These are phyloP conservation scores for Hura crepitans DNA, from an alignment of 441 rosid genomes.

Conservation along the genomic window DNA sequence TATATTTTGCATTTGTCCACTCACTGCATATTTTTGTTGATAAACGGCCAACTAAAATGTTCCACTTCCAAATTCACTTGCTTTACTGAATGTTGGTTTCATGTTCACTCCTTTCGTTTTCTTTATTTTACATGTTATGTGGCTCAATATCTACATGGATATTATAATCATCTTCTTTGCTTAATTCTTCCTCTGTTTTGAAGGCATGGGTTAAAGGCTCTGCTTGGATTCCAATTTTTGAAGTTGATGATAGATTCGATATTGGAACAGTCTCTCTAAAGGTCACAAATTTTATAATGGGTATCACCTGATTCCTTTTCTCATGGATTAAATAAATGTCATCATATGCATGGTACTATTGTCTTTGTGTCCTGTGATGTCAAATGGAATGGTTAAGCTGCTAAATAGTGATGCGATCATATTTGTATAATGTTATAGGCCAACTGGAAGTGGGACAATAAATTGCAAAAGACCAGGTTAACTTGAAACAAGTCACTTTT, in stretches of 20 bases:
- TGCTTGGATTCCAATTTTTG: conserved; percentile 78
- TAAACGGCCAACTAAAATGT: not conserved
- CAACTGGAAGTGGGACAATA: not conserved
- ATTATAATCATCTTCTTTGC: conserved; percentile 6
- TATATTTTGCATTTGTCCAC: not conserved
- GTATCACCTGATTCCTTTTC: conserved; percentile 35
- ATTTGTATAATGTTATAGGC: not conserved
- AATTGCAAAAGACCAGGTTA: conserved; percentile 1
- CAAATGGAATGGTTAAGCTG: conserved; percentile 7
- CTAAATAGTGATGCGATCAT: not conserved
- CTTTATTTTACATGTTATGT: conserved; percentile 1
- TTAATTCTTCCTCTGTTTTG: conserved; percentile 20
- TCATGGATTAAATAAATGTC: not conserved
- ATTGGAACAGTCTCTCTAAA: conserved; percentile 63
- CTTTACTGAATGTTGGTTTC: not conserved
- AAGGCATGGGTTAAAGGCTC: conserved; percentile 95
- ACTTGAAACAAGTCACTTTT: conserved; percentile 5
- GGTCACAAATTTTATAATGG: conserved; percentile 71
- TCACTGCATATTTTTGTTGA: conserved; percentile 15
- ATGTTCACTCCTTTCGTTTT: not conserved
- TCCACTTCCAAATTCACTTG: not conserved
- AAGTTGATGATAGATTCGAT: conserved; percentile 52
- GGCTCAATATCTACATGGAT: not conserved
- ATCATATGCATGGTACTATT: not conserved
- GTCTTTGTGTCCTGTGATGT: not conserved